Percentiles rank a stretch among this genome's conserved stretches.
phyloP scores from a whole-genome alignment of 2,329 filamentous ascomycete species.

The Claviceps capensis region DNA sequence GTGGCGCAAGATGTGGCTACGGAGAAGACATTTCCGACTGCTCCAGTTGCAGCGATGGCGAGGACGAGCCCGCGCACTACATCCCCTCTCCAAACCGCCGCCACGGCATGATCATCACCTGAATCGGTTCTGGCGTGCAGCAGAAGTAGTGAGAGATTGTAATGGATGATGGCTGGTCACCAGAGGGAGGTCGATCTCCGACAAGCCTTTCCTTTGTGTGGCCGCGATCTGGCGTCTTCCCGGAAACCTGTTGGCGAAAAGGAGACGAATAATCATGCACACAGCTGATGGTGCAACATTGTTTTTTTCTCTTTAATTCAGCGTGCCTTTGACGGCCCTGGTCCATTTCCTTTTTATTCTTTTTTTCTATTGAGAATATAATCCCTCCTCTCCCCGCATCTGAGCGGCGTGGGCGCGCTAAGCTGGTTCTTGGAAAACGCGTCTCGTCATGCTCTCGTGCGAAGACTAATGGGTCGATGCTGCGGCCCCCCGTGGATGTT shows the following conservation, averaged over 20 bases:
- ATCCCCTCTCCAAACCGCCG: constrained; percentile 42
- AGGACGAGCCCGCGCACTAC: constrained; percentile 30
- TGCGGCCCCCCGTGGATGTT: constrained; percentile 30
- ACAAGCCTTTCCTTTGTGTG: constrained; percentile 20
- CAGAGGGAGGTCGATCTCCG: constrained; percentile 11
- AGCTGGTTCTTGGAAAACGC: constrained; percentile 30
- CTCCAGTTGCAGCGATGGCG: constrained; percentile 55
- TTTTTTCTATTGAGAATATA: constrained; percentile 3
- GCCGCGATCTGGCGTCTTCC: constrained; percentile 14
- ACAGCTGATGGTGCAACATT: not conserved
- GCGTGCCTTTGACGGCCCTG: constrained; percentile 5
- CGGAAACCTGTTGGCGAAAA: constrained; percentile 14
- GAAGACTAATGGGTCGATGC: constrained; percentile 37
- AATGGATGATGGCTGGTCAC: not conserved
- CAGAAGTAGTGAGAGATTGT: not conserved
- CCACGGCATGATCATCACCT: constrained; percentile 47
- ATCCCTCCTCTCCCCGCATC: constrained; percentile 11
- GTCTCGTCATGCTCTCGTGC: constrained; percentile 11
- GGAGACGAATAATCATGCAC: not conserved
- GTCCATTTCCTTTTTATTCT: constrained; percentile 4
- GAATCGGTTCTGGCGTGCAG: constrained; percentile 7
- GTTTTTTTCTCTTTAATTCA: constrained; percentile 2
- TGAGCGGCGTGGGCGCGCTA: constrained; percentile 17
- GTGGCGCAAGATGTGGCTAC: constrained; percentile 76
- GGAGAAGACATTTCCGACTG: constrained; percentile 55